Evolutionary conservation across 2,329 filamentous ascomycete genomes (phyloP).

Genomic region (Cordyceps militaris): DNA sequence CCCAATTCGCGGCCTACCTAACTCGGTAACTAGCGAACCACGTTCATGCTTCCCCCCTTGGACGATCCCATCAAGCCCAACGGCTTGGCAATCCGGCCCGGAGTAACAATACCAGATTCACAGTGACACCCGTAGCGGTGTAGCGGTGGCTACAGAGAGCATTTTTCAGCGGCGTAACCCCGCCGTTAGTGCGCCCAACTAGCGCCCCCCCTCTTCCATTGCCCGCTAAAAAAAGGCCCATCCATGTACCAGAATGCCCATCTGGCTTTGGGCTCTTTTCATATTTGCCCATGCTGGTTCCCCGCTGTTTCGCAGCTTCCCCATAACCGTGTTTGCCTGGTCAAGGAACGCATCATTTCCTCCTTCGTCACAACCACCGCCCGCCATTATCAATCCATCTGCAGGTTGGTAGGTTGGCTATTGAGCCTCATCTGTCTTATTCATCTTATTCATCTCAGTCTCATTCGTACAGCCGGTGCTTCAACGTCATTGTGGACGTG

Average conservation of each 20-base stretch:
- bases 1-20: no score
- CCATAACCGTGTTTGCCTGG: slow-evolving; percentile 2
- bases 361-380: neutral
- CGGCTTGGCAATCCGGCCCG: no score
- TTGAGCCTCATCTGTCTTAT: neutral
- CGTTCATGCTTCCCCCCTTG: no score
- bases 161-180: no score
- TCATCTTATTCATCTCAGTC: neutral
- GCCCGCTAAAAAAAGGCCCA: neutral
- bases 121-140: neutral
- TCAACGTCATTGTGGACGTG: neutral
- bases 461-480: neutral
- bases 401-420: neutral
- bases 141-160: neutral
- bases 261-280: neutral
- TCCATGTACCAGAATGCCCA: neutral
- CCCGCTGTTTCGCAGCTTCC: neutral
- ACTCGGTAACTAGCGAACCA: no score
- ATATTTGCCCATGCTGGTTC: neutral
- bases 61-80: no score
- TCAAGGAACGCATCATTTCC: neutral
- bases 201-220: neutral
- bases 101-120: neutral
- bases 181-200: slow-evolving; percentile 1
- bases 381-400: neutral